Percentiles rank a stretch among this genome's conserved stretches.
Conservation (phyloP, 441 rosid species). For the Macaranga tanarius region DNA sequence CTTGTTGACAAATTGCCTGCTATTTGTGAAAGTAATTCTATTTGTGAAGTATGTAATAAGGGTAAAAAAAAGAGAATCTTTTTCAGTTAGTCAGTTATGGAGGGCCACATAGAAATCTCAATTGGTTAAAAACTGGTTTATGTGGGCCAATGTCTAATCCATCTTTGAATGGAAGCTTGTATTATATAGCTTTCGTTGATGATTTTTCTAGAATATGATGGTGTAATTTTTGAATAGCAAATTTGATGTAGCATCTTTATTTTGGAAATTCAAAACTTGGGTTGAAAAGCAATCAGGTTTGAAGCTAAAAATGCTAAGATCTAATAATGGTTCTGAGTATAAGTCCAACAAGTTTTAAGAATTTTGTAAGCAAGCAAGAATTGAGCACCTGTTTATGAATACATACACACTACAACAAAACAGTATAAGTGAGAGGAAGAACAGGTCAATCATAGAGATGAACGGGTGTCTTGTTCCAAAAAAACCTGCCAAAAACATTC, state of each 20-base stretch:
- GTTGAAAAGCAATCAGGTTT: no score
- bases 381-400: background rate
- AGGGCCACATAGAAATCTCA: no score
- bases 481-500: background rate
- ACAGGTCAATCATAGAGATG: background rate
- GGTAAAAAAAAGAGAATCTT: background rate
- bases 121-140: no score
- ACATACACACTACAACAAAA: background rate
- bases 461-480: background rate
- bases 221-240: background rate
- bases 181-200: background rate
- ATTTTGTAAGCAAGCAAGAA: background rate
- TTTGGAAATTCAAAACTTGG: no score
- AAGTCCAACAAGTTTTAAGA: rapidly evolving
- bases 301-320: no score
- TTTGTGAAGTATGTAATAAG: background rate
- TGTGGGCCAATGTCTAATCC: no score
- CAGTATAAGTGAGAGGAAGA: background rate
- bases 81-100: no score
- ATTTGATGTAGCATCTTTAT: background rate
- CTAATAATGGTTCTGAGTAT: background rate
- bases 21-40: no score
- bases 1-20: no score
- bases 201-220: background rate
- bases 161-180: no score